Base-by-base conservation (phyloP, 345 rosid species). In the Cardamine occulta region DNA sequence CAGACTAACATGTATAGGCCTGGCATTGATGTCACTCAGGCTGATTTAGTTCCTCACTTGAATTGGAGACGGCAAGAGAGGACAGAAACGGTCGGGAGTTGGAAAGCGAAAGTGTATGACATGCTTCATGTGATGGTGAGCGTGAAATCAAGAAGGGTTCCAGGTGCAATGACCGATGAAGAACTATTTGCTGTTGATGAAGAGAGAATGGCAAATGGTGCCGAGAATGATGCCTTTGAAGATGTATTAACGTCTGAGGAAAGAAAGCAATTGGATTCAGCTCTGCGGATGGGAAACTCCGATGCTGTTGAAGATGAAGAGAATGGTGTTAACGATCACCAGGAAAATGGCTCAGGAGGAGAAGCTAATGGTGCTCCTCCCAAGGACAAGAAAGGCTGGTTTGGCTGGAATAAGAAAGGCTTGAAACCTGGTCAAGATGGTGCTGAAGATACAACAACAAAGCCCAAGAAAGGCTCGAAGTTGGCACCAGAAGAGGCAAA, bases 61-160 rank as follows among this genome's bases (percentile, higher is more conserved):
- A 96, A 89, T 70, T 96, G 99, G 99, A 93, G 99, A 84, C 81
- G 98, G 61, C 99, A 91, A 67, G 99, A 96, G 82, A 90, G 92
- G 73, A 87, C 96, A 0, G 99, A 96, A 79, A 86, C 84, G 88
- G 96, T 96, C 8, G 98, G 99, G 69, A 85, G 74, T 64, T 96
- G 98, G 99, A 96, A 96, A 83, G 99, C 98, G 5, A 96, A 87
- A 79, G 90, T 96, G 63, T 90, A 89, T 48, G 99, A 96, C 63
- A 96, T 96, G 99, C 93, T 90, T 68, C 87, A 92, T 81, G 99
- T 96, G 73, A 87, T 93, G 89, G 96, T 93, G 61, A 93, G 98
- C 60, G 93, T 96, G 80, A 96, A 96, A 77, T 96, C 98, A 23
- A 90, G 99, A 62, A 77, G 97, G 59, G 98, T 95, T 80, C 98